Base-by-base conservation (phyloP, 1,284 basidiomycete genomes). In the Cutaneotrichosporon sp. region DNA sequence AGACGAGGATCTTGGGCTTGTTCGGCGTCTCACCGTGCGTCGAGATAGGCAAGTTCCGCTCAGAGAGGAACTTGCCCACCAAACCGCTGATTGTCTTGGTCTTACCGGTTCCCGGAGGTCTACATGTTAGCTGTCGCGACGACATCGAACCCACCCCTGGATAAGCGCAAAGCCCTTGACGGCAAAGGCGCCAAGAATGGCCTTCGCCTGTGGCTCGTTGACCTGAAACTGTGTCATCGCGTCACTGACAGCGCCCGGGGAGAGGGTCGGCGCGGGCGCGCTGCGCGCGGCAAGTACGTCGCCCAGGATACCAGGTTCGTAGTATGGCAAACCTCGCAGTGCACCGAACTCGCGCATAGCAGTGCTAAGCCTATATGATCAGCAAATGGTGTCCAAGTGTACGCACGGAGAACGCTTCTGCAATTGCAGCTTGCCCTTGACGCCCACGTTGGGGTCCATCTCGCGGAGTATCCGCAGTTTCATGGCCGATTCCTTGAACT, bases 21-120 rank as follows among this genome's bases (percentile, higher is more conserved):
- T 79, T 68, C n/a, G 75, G 76, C 59, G 81, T 81, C 39, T 82
- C 79, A 0, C 76, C 74, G 34, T 76, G 72, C 33, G 75, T 64
- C 29, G 67, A 42, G 66, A 87, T 80, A 16, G 79, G 72, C 24
- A 75, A 77, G 10, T 79, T 74, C 5, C 86, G 82, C 44, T 77
- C 80, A 1, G 85, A 81, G 33, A 94, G 73, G 67, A 88, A 92
- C 7, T 86, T 83, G 34, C 90, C 86, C 3, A 97, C 87, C n/a
- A 98, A 79, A 17, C 90, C 91, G 64, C 91, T 90, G 60, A 99
- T 98, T 0, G 96, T 99, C 46, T 91, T 97, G 10, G 96, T 98
- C 76, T 99, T 99, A 35, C 96, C 96, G 0, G 96, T 99, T 60
- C 96, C 96, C 1, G 96, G 96, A 25, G 96, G 96, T 44, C 92